Percentiles rank a stretch among this genome's conserved stretches.
Conservation (phyloP, 257 asterid genomes). For the Eustoma russellianum region DNA sequence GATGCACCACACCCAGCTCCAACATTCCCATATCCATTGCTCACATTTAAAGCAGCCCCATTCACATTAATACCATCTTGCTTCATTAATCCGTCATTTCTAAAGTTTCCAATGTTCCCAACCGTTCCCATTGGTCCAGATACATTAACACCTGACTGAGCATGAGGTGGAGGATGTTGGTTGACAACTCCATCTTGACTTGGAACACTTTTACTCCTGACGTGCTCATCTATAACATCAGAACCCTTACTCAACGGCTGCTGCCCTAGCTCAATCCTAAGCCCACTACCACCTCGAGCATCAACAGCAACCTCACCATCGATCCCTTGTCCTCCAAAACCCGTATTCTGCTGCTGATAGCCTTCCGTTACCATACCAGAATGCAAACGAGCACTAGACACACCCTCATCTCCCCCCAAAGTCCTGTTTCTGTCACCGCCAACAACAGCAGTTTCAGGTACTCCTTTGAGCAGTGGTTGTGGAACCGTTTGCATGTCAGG, state of each 20-base stretch:
- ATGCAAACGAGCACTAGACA: slow-evolving; percentile 4
- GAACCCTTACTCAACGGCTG: slow-evolving; percentile 15
- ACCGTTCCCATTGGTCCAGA: slow-evolving; percentile 13
- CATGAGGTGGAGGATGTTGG: slow-evolving; percentile 15
- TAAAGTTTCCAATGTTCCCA: slow-evolving; percentile 10
- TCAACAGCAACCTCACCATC: slow-evolving; percentile 30
- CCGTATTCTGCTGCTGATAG: slow-evolving; percentile 23
- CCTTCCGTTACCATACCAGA: slow-evolving; percentile 14
- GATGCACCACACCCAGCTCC: slow-evolving; percentile 12
- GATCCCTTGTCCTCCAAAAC: slow-evolving; percentile 25
- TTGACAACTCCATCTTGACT: slow-evolving; percentile 15
- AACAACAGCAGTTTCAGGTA: slow-evolving; percentile 19
- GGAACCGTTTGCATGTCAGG: slow-evolving; percentile 18
- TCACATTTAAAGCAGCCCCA: slow-evolving; percentile 6
- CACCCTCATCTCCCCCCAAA: slow-evolving; percentile 22
- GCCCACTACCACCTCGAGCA: slow-evolving; percentile 16
- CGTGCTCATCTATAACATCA: slow-evolving; percentile 11
- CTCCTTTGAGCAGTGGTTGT: slow-evolving; percentile 16
- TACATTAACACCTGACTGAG: slow-evolving; percentile 8
- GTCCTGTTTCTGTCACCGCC: slow-evolving; percentile 28
- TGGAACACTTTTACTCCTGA: slow-evolving; percentile 11
- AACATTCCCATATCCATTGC: slow-evolving; percentile 16
- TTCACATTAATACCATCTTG: slow-evolving; percentile 25
- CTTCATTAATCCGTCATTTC: slow-evolving; percentile 14
- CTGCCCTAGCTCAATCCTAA: slow-evolving; percentile 28